Evolutionary conservation across 1,284 basidiomycete genomes (phyloP).

Genomic region (Marasmius oreades): DNA sequence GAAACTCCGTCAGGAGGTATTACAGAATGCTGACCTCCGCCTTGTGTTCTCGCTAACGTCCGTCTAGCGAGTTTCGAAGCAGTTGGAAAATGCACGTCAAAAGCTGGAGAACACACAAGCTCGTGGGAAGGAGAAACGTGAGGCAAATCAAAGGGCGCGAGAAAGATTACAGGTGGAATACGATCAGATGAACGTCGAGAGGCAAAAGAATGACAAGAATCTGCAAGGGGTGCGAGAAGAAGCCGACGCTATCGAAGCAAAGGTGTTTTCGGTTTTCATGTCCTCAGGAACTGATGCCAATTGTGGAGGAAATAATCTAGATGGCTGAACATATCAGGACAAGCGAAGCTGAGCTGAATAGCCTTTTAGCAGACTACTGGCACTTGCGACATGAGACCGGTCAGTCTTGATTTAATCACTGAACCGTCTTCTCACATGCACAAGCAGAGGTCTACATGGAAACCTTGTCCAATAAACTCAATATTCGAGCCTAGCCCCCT

Average conservation of each 20-base stretch:
- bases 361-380: slow-evolving; percentile 80
- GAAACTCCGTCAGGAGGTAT: slow-evolving; percentile 61
- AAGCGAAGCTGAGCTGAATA: slow-evolving; percentile 72
- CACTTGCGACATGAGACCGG: slow-evolving; percentile 75
- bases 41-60: not conserved
- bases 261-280: slow-evolving; percentile 35
- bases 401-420: slow-evolving; percentile 26
- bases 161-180: slow-evolving; percentile 73
- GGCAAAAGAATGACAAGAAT: slow-evolving; percentile 71
- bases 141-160: slow-evolving; percentile 63
- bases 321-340: slow-evolving; percentile 71
- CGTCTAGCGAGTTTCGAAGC: slow-evolving; percentile 67
- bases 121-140: slow-evolving; percentile 72
- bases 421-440: slow-evolving; percentile 3
- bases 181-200: slow-evolving; percentile 69
- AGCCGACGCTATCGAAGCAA: slow-evolving; percentile 59
- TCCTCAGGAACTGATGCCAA: not conserved
- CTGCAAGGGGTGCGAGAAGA: slow-evolving; percentile 70
- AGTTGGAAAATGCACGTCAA: slow-evolving; percentile 72
- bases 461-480: slow-evolving; percentile 68
- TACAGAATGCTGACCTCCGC: not conserved
- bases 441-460: slow-evolving; percentile 75
- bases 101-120: slow-evolving; percentile 72
- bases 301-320: slow-evolving; percentile 29
- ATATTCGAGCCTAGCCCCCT: slow-evolving; percentile 36